Base-by-base conservation (phyloP, 1,139 yeast species). In the Debaryomycetaceae sp. region DNA sequence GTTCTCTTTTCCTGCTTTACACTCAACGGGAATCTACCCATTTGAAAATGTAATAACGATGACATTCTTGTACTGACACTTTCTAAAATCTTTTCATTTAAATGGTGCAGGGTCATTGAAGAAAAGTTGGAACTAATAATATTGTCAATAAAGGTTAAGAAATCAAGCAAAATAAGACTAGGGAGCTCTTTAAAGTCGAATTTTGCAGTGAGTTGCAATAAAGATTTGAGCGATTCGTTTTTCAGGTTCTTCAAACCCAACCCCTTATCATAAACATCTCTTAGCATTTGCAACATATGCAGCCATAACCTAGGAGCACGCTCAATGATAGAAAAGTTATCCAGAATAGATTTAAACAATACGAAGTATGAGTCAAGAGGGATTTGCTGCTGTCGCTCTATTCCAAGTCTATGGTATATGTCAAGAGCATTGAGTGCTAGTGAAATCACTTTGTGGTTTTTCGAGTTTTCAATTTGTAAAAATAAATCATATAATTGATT, bases 11-110 rank as follows among this genome's bases (percentile, higher is more conserved):
- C 70, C 28, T 58, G 59, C 2, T 53, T 42, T 35, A 57, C 60
- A 5, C 58, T 58, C 33, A 64, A 45, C 0, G 75, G 73, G 31
- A 65, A 54, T 15, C 68, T 50, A 1, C 73, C 67, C 75, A 71
- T 70, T 24, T 60, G 62, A 13, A 41, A 43, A 39, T 61, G 58
- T 11, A 55, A 43, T n/a, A 49, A 42, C 3, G 41, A 45, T 4
- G 47, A 45, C 16, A 38, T 37, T 24, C 41, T 41, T 13, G 31
- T 18, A 14, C 17, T 17, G 9, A 11, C 14, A 22, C 11, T 11
- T 22, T 11, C 26, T 11, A 22, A 22, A 11, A 22, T 8, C 11
- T 22, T 22, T 11, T 22, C 26, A 22, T 22, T 11, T 8, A 22
- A 8, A 3, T 22, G 26, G 2, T 2, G 26, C 11, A 8, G 11